Conservation (phyloP, 176 grass and related monocot species). For the Musa itinerans region DNA sequence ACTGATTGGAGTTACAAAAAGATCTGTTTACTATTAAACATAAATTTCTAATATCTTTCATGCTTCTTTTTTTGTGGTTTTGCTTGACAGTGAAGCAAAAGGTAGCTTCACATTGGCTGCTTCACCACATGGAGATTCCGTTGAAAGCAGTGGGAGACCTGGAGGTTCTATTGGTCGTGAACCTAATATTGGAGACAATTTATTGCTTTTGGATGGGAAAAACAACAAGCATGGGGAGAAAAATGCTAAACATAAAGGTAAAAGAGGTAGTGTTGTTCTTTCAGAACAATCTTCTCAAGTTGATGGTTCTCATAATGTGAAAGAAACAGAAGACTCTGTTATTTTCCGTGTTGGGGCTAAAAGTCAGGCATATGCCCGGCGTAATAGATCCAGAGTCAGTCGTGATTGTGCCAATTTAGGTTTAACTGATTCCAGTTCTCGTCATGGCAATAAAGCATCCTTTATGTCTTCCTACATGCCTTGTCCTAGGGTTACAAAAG, state of each 20-base stretch:
- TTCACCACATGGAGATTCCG: slow-evolving; percentile 81
- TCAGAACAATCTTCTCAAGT: slow-evolving; percentile 30
- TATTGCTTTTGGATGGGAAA: slow-evolving; percentile 84
- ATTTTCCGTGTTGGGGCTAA: slow-evolving; percentile 41
- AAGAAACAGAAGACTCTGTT: slow-evolving; percentile 73
- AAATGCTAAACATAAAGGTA: slow-evolving; percentile 40
- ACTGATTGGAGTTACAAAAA: slow-evolving; percentile 15
- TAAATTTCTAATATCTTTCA: slow-evolving; percentile 6
- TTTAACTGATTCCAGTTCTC: background rate
- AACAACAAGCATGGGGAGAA: slow-evolving; percentile 51
- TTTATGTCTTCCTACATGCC: slow-evolving; percentile 20
- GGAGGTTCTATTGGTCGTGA: slow-evolving; percentile 43
- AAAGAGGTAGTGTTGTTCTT: slow-evolving; percentile 40
- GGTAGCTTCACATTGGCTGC: slow-evolving; percentile 71
- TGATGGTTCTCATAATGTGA: slow-evolving; percentile 47
- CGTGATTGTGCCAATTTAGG: slow-evolving; percentile 33
- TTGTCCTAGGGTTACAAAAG: slow-evolving; percentile 28
- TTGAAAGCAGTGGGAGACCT: slow-evolving; percentile 75
- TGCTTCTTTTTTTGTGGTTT: slow-evolving; percentile 18
- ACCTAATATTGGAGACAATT: slow-evolving; percentile 83
- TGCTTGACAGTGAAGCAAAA: slow-evolving; percentile 63
- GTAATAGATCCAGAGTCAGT: slow-evolving; percentile 28
- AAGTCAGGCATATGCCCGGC: slow-evolving; percentile 22
- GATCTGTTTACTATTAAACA: slow-evolving; percentile 31
- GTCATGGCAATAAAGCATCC: slow-evolving; percentile 29